Percentiles rank a stretch among this genome's conserved stretches.
Conservation (phyloP, 78 protist species). For the Pigoraptor vietnamica region DNA sequence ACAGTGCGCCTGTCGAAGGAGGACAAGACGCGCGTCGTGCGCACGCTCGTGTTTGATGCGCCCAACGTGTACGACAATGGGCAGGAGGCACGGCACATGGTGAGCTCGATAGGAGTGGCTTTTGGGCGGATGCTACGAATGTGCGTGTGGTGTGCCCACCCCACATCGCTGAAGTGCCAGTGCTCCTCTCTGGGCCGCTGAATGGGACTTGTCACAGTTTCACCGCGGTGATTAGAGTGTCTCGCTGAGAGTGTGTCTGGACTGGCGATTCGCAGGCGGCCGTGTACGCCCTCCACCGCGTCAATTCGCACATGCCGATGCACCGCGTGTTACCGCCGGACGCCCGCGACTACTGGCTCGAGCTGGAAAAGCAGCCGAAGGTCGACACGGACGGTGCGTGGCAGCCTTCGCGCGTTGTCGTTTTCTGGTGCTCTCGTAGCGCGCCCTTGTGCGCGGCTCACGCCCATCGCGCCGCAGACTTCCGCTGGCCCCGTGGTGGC, state of each 20-base stretch:
- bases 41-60: not conserved
- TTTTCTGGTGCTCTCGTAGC: not conserved
- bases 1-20: not conserved
- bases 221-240: no score
- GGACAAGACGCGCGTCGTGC: not conserved
- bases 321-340: slow-evolving; percentile 10
- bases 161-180: no score
- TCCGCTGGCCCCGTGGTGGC: not conserved
- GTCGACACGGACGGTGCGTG: not conserved
- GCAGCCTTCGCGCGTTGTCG: not conserved
- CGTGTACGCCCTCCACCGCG: not conserved
- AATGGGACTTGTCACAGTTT: no score
- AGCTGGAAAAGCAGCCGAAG: not conserved
- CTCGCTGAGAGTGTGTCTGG: not conserved
- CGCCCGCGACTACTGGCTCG: slow-evolving; percentile 1
- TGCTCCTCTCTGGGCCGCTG: no score
- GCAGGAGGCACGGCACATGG: not conserved
- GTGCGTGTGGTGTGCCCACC: no score
- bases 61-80: not conserved
- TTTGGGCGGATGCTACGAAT: no score
- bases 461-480: not conserved
- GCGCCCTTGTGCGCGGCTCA: not conserved
- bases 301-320: not conserved
- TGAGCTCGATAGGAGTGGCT: no score
- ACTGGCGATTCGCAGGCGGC: not conserved